Conservation (phyloP, 164 flowering plant species). For the Stephania yunnanensis region DNA sequence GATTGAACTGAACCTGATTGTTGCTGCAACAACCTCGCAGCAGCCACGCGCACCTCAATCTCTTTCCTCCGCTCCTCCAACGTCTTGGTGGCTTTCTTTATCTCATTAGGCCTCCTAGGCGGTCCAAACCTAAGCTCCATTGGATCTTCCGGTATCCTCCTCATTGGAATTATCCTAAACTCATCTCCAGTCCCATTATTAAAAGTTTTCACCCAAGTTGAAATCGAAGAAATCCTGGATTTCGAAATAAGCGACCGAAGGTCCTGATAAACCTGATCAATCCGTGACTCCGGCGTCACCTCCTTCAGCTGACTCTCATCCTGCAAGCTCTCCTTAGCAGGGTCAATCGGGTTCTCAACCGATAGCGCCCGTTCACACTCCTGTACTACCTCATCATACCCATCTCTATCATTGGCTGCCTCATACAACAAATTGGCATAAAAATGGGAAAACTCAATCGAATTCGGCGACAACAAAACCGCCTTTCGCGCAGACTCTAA, state of each 20-base stretch:
- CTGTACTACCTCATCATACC: slow-evolving; percentile 69
- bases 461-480: slow-evolving; percentile 54
- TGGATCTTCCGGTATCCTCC: slow-evolving; percentile 75
- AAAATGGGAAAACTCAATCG: slow-evolving; percentile 83
- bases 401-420: slow-evolving; percentile 60
- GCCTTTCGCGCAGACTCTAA: slow-evolving; percentile 67
- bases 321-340: slow-evolving; percentile 81
- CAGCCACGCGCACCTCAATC: slow-evolving; percentile 97
- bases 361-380: slow-evolving; percentile 82
- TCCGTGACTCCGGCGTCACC: slow-evolving; percentile 47
- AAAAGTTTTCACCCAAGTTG: slow-evolving; percentile 87
- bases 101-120: slow-evolving; percentile 78
- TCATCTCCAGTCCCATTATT: slow-evolving; percentile 70
- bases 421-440: slow-evolving; percentile 87
- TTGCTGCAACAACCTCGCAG: slow-evolving; percentile 92
- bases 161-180: slow-evolving; percentile 72
- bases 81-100: slow-evolving; percentile 91
- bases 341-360: slow-evolving; percentile 75
- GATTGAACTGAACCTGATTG: slow-evolving; percentile 42
- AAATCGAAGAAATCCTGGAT: slow-evolving; percentile 66
- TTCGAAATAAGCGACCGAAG: slow-evolving; percentile 63
- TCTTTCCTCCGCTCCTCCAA: slow-evolving; percentile 88
- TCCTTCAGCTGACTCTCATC: slow-evolving; percentile 73
- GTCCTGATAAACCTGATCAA: slow-evolving; percentile 62
- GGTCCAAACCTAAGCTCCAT: slow-evolving; percentile 74